phyloP scores from a whole-genome alignment of 2,329 filamentous ascomycete genomes.

The Penicillium frequentans region DNA sequence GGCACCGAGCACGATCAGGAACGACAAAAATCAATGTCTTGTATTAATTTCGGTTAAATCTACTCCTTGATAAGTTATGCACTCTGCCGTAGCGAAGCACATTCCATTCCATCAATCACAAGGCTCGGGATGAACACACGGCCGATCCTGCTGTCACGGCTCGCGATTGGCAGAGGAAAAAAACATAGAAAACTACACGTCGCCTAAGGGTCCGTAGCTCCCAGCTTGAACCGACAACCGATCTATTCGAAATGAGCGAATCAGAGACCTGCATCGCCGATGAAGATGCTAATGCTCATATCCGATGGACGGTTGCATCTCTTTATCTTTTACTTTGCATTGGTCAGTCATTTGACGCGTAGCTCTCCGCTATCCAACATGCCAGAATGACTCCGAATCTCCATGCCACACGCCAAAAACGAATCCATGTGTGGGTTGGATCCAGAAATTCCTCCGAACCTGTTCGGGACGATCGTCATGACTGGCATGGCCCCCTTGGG shows the following conservation, averaged over 20 bases:
- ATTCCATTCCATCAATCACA: background rate
- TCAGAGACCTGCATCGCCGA: constrained; percentile 9
- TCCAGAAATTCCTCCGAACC: background rate
- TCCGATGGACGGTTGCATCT: background rate
- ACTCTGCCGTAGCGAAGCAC: background rate
- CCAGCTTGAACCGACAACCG: background rate
- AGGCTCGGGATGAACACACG: background rate
- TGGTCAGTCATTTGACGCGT: background rate
- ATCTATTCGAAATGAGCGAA: constrained; percentile 10
- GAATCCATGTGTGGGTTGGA: background rate
- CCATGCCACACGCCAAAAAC: background rate
- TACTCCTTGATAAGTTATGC: background rate
- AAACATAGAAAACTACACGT: background rate
- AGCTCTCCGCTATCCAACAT: background rate
- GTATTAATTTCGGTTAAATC: background rate
- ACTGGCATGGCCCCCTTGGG: constrained; percentile 2
- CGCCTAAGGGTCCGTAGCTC: background rate
- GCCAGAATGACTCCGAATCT: background rate
- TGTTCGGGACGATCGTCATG: background rate
- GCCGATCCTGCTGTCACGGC: constrained; percentile 6
- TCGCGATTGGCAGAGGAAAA: background rate
- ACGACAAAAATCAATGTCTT: background rate
- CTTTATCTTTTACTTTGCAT: background rate
- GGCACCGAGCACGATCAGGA: background rate
- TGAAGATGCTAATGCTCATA: background rate